Conservation (phyloP, 768 basidiomycete species). For the Tricholoma matsutake region DNA sequence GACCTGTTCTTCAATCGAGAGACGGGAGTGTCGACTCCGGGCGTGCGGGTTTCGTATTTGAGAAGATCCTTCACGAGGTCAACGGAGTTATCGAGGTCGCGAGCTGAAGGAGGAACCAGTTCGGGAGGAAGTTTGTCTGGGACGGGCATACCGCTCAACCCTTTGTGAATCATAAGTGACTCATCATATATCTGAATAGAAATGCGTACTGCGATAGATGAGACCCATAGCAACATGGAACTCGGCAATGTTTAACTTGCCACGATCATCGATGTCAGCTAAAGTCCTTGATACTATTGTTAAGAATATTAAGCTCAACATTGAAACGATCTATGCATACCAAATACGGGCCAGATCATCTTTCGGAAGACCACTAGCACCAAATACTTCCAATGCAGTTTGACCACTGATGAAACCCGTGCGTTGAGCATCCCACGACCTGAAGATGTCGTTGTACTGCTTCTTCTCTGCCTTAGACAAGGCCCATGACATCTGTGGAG, state of each 20-base stretch:
- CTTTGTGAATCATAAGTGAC: constrained; percentile 37
- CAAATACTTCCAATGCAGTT: constrained; percentile 89
- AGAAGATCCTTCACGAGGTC: constrained; percentile 86
- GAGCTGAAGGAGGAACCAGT: constrained; percentile 87
- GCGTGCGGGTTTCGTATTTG: constrained; percentile 76
- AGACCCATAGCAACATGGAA: constrained; percentile 99
- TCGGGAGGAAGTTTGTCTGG: constrained; percentile 86
- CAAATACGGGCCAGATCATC: constrained; percentile 93
- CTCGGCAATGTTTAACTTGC: constrained; percentile 92
- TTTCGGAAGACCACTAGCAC: constrained; percentile 83
- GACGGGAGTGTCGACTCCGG: constrained; percentile 46
- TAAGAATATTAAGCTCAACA: constrained; percentile 1
- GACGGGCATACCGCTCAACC: constrained; percentile 87
- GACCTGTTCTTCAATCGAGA: constrained; percentile 71
- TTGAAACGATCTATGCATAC: constrained; percentile 41
- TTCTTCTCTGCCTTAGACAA: constrained; percentile 90
- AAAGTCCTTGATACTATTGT: constrained; percentile 62
- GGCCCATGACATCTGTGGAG: constrained; percentile 81
- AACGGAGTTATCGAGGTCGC: constrained; percentile 86
- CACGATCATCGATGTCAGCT: constrained; percentile 90
- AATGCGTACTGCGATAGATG: constrained; percentile 85
- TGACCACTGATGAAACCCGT: constrained; percentile 85
- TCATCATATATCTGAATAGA: not conserved
- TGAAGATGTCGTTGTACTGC: constrained; percentile 93
- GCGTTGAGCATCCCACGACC: constrained; percentile 86